Conservation (phyloP, 805 yeast species). For the Suhomyces sp. region DNA sequence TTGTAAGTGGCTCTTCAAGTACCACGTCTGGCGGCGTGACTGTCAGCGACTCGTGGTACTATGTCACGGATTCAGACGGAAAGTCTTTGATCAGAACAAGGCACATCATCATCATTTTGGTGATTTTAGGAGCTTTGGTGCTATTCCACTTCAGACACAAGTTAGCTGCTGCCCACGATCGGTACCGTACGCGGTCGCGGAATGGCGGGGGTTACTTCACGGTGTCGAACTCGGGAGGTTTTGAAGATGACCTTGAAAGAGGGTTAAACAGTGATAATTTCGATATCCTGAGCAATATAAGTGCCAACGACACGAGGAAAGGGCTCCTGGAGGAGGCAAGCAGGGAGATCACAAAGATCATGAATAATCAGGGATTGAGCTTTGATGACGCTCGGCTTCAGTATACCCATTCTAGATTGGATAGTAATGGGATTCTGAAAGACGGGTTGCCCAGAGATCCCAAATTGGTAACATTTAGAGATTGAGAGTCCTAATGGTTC, state of each 20-base stretch:
- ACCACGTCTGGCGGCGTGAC: no score
- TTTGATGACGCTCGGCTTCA: constrained; percentile 71
- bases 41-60: no score
- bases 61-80: constrained; percentile 4
- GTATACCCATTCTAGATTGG: constrained; percentile 47
- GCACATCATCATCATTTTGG: constrained; percentile 15
- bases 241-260: constrained; percentile 45
- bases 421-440: constrained; percentile 18
- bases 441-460: constrained; percentile 22
- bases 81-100: constrained; percentile 9
- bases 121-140: no score
- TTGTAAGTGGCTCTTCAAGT: no score
- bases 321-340: constrained; percentile 63
- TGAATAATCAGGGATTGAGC: constrained; percentile 49
- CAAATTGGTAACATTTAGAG: constrained; percentile 18
- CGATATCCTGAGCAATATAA: constrained; percentile 45
- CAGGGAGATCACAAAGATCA: constrained; percentile 48
- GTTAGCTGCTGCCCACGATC: constrained; percentile 27
- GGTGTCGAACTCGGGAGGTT: constrained; percentile 15
- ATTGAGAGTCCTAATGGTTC: no score
- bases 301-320: constrained; percentile 51
- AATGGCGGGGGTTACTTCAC: constrained; percentile 29
- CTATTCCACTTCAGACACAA: constrained; percentile 34
- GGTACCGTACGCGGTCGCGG: constrained; percentile 27
- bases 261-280: constrained; percentile 64